Base-by-base conservation (phyloP, 2,329 filamentous ascomycete species). In the Arthrinium phaeospermum region DNA sequence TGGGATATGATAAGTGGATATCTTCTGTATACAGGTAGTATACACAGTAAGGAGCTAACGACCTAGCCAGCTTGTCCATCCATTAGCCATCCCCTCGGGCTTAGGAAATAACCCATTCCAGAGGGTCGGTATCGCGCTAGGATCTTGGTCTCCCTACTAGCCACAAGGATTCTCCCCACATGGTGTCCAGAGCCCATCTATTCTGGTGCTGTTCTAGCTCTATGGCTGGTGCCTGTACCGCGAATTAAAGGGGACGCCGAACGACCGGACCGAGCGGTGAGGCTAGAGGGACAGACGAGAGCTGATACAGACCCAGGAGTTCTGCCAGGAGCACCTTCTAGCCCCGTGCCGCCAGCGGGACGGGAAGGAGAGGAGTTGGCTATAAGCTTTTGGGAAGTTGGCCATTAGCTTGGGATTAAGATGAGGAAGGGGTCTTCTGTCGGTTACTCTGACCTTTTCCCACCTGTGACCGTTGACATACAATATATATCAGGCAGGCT, bases 181-280 rank as follows among this genome's bases (percentile, higher is more conserved):
- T 61, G 34, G 16, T 37, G 8, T 34, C 16, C 10, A 22, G 30
- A 61, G 53, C 53, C 53, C 3, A 27, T 30, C 12, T 34, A 2
- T 37, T 22, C 16, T 37, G 34, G 53, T 5, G 7, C 10, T 4
- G 2, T 61, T 61, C 27, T 61, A 61, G 53, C 53, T 19, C 30
- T 16, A 16, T 61, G 53, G 30, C 19, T 61, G 30, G 27, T 61
- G 53, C 53, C 53, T 30, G 46, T n/a, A 47, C 16, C 45, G 16
- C 22, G 16, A 30, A 61, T 61, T 30, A 61, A 61, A 61, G 53
- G 53, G 53, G 53, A 22, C 34, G 19, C 27, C 30, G 53, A 61
- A 34, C 34, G 53, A 22, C 53, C 53, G 53, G 53, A 61, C 53
- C 53, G 53, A 61, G 53, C 53, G 53, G 53, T 61, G 53, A 61